Percentiles rank a stretch among this genome's conserved stretches.
phyloP scores from a whole-genome alignment of 495 filamentous ascomycete species.

The Penicillium arizonense region DNA sequence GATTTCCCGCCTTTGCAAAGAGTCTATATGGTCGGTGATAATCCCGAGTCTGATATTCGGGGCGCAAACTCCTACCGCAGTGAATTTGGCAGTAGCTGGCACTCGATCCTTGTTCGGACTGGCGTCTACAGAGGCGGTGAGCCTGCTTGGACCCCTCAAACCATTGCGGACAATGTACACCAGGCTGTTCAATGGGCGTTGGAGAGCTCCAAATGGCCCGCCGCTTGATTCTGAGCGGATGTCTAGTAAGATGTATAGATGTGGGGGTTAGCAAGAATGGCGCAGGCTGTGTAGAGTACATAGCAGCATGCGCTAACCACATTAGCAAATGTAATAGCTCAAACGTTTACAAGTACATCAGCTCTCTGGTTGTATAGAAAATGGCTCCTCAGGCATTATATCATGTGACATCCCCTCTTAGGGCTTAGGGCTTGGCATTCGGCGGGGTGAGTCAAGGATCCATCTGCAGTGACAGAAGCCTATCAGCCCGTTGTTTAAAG shows the following conservation, averaged over 20 bases:
- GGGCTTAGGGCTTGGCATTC: conserved; percentile 39
- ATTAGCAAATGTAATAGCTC: background rate
- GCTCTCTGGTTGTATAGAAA: background rate
- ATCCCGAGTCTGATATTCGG: conserved; percentile 85
- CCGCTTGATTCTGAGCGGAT: conserved; percentile 13
- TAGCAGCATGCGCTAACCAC: background rate
- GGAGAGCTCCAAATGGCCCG: conserved; percentile 44
- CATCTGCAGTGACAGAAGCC: conserved; percentile 8
- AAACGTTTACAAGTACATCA: background rate
- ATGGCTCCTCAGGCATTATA: conserved; percentile 5
- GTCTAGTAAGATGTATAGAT: background rate
- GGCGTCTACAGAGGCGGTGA: conserved; percentile 71
- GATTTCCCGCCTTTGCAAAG: conserved; percentile 48
- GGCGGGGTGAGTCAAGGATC: conserved; percentile 37
- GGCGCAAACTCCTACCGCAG: conserved; percentile 82
- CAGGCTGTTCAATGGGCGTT: conserved; percentile 66
- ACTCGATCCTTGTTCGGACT: conserved; percentile 76
- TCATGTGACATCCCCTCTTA: conserved; percentile 42
- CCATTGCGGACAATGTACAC: conserved; percentile 65
- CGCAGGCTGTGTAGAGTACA: background rate
- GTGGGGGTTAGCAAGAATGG: background rate
- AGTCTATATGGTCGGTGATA: conserved; percentile 98
- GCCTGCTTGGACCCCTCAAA: conserved; percentile 53
- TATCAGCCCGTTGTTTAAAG: conserved; percentile 2
- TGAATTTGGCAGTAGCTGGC: conserved; percentile 67